Evolutionary conservation across 2,329 filamentous ascomycete genomes (phyloP), one percentile per base, ranked within the genome.

Genomic region (Ceratocystis lukuohia): DNA sequence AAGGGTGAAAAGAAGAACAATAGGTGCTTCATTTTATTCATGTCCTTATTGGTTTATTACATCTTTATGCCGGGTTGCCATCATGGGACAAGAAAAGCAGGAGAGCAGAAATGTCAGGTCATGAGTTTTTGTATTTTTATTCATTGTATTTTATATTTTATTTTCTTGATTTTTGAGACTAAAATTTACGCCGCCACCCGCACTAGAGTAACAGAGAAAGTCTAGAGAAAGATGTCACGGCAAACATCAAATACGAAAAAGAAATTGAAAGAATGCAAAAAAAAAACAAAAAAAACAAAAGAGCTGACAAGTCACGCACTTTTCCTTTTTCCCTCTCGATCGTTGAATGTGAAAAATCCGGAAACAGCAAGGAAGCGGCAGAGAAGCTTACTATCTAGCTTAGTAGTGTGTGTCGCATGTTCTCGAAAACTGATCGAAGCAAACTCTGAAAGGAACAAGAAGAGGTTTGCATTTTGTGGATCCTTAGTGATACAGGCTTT

Each of bases 381-480:
- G 56, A 59, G 56, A 59, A 59, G 56, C 56, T 59, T 37, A 37
- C 56, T 10, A 33, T 59, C 28, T 41, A 59, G 56, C 56, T 59
- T 59, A 59, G 56, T 59, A 33, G 56, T 30, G 10, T 59, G 56
- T 63, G 56, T 59, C 30, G 56, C 56, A 59, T 59, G 56, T 63
- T 63, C 61, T 62, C 61, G 61, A 63, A 63, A 46, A 50, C n/a
- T 15, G 61, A 63, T 63, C 44, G 61, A 63, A 63, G 46, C 61
- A 63, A 20, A 22, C 25, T 63, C 25, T 63, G n/a, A 45, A 50
- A 63, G 61, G 61, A 63, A 63, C 46, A 50, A n/a, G 22, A 22
- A 25, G 48, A 33, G 22, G 56, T 20, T 25, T 57, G 56, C 56
- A 37, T 28, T 41, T 12, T 15, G 28, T 59, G 56, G 56, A 28